Evolutionary conservation across 164 flowering plant species (phyloP).

Genomic region (Kalanchoe fedtschenkoi): DNA sequence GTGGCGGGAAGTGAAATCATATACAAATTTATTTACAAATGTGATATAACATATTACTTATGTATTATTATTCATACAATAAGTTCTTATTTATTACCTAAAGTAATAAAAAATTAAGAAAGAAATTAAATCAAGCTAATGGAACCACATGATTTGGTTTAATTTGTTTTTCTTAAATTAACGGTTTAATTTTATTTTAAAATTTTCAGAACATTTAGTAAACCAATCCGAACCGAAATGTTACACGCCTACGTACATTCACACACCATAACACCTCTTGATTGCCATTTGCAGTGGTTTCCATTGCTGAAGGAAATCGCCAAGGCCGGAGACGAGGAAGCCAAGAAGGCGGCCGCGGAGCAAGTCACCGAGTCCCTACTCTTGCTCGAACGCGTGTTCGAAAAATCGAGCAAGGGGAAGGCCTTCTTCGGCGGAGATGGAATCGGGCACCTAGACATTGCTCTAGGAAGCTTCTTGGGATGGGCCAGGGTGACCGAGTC

Average conservation of each 20-base stretch:
- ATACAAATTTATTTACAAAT: too few relatives aligned
- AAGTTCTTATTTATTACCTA: too few relatives aligned
- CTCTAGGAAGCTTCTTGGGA: conserved; percentile 38
- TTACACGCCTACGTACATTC: neutral
- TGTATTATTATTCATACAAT: too few relatives aligned
- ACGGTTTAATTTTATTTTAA: too few relatives aligned
- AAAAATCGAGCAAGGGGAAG: conserved; percentile 40
- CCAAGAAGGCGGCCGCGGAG: conserved; percentile 17
- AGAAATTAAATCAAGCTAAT: too few relatives aligned
- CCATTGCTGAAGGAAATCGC: conserved; percentile 16
- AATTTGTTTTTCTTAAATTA: too few relatives aligned
- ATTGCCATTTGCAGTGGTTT: conserved; percentile 23
- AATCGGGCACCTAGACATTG: conserved; percentile 51
- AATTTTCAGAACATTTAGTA: neutral
- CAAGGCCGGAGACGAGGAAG: conserved; percentile 24
- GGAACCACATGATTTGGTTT: too few relatives aligned
- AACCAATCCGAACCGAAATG: neutral
- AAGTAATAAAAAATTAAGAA: too few relatives aligned
- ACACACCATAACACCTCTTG: neutral
- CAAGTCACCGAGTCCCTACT: conserved; percentile 21
- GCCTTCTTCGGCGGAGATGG: conserved; percentile 48
- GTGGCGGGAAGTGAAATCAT: too few relatives aligned
- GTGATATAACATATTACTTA: neutral
- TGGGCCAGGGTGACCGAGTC: conserved; percentile 35
- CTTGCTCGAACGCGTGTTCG: conserved; percentile 39